Evolutionary conservation across 1,284 basidiomycete species (phyloP).

Genomic region (Fomitopsis palustris): DNA sequence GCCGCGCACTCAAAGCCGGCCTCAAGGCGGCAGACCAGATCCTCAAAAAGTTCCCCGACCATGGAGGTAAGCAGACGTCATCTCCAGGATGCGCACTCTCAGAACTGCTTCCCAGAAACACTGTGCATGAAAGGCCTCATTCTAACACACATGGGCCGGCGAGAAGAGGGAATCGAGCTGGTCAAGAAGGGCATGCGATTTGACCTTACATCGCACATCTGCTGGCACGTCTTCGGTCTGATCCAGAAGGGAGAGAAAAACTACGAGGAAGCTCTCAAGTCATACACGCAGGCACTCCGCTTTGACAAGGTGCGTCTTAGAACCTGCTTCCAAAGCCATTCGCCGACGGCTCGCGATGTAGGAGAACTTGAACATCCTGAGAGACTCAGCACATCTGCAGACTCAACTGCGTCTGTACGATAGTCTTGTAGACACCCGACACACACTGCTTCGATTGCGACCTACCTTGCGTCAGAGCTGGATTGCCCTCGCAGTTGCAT

Average conservation of each 20-base stretch:
- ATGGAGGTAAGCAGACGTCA: conserved; percentile 71
- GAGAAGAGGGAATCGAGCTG: conserved; percentile 81
- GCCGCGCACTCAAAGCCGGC: conserved; percentile 86
- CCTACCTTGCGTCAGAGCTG: conserved; percentile 88
- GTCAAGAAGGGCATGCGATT: conserved; percentile 87
- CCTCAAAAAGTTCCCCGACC: conserved; percentile 93
- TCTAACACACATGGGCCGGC: conserved; percentile 79
- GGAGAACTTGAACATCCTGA: conserved; percentile 93
- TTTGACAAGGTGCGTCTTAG: conserved; percentile 79
- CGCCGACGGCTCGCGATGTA: conserved; percentile 26
- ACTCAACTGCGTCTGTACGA: conserved; percentile 88
- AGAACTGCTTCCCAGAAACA: conserved; percentile 62
- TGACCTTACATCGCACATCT: conserved; percentile 92
- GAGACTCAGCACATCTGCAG: conserved; percentile 89
- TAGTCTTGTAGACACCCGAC: conserved; percentile 78
- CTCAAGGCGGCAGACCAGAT: conserved; percentile 92
- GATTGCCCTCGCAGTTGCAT: conserved; percentile 87
- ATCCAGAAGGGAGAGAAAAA: conserved; percentile 90
- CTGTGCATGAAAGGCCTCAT: conserved; percentile 93
- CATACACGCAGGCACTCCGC: conserved; percentile 76
- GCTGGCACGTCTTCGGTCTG: conserved; percentile 97
- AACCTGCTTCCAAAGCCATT: background rate
- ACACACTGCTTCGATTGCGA: conserved; percentile 77
- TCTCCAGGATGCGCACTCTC: background rate
- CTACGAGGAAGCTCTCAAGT: conserved; percentile 87